Conservation (phyloP, 768 basidiomycete genomes). For the Psilocybe tampanensis region DNA sequence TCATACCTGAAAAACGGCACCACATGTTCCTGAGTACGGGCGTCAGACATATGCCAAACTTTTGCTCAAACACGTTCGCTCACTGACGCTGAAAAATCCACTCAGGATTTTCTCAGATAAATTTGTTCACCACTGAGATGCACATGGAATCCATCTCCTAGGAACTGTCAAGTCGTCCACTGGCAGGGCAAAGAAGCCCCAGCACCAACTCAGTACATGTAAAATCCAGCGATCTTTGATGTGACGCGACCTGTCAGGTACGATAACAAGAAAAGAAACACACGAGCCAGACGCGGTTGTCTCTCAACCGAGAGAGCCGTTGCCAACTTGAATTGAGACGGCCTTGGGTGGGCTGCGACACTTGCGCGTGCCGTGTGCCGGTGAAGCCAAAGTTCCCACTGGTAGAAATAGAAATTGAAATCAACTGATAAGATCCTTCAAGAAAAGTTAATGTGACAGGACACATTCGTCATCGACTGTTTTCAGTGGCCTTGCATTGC, state of each 20-base stretch:
- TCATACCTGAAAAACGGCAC: too few relatives aligned
- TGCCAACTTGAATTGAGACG: too few relatives aligned
- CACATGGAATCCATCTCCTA: not conserved
- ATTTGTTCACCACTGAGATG: too few relatives aligned
- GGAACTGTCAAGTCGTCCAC: not conserved
- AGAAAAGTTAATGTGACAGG: not conserved
- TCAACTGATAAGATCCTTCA: conserved; percentile 6
- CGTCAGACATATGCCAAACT: too few relatives aligned
- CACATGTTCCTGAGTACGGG: too few relatives aligned
- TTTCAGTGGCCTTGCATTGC: too few relatives aligned
- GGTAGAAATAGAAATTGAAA: not conserved
- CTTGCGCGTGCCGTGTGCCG: not conserved
- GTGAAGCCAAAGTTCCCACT: not conserved
- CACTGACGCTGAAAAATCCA: too few relatives aligned
- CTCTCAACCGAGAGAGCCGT: too few relatives aligned
- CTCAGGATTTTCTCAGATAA: too few relatives aligned
- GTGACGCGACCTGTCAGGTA: conserved; percentile 22
- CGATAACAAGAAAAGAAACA: not conserved
- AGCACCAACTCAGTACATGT: not conserved
- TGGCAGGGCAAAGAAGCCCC: not conserved
- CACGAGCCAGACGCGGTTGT: not conserved
- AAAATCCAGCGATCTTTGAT: not conserved
- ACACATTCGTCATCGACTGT: not conserved
- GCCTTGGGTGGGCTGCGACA: not conserved
- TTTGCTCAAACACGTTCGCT: too few relatives aligned